These are phyloP conservation scores for Trametes cubensis DNA, from an alignment of 768 basidiomycete genomes.

Conservation along the genomic window DNA sequence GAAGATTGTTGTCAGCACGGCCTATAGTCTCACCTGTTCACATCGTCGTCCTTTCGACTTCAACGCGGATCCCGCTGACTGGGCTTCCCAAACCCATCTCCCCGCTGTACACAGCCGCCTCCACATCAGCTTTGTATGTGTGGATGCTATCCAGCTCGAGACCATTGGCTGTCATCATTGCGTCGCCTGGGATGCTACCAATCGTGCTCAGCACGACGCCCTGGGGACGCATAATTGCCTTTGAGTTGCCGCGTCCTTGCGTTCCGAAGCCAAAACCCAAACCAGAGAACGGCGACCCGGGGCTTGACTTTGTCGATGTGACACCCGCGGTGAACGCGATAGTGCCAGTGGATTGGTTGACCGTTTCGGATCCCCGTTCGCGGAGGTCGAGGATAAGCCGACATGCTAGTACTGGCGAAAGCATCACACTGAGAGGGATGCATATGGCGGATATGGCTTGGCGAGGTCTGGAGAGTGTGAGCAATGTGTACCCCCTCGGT, in stretches of 20 bases:
- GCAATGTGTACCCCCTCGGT: neutral
- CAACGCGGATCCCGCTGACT: slow-evolving; percentile 35
- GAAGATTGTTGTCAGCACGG: neutral
- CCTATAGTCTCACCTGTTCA: slow-evolving; percentile 14
- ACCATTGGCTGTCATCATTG: slow-evolving; percentile 28
- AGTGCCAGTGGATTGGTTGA: slow-evolving; percentile 55
- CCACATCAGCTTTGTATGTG: slow-evolving; percentile 28
- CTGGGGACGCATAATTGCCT: slow-evolving; percentile 29
- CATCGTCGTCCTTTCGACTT: slow-evolving; percentile 38
- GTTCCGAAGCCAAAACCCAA: slow-evolving; percentile 31
- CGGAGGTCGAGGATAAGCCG: slow-evolving; percentile 82
- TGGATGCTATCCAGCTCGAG: slow-evolving; percentile 33
- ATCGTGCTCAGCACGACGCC: slow-evolving; percentile 36
- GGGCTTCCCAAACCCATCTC: slow-evolving; percentile 24
- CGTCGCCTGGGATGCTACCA: slow-evolving; percentile 32
- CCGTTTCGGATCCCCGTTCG: slow-evolving; percentile 79
- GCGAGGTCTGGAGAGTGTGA: slow-evolving; percentile 55
- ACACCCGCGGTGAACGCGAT: slow-evolving; percentile 36
- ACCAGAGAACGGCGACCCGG: slow-evolving; percentile 34
- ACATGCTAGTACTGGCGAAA: slow-evolving; percentile 78
- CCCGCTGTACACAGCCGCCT: slow-evolving; percentile 19
- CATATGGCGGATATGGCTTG: slow-evolving; percentile 84
- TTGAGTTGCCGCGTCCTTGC: slow-evolving; percentile 28
- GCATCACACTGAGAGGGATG: slow-evolving; percentile 84
- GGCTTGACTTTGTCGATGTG: slow-evolving; percentile 32